Conservation (phyloP, 805 yeast species). For the Ogataea methylovora region DNA sequence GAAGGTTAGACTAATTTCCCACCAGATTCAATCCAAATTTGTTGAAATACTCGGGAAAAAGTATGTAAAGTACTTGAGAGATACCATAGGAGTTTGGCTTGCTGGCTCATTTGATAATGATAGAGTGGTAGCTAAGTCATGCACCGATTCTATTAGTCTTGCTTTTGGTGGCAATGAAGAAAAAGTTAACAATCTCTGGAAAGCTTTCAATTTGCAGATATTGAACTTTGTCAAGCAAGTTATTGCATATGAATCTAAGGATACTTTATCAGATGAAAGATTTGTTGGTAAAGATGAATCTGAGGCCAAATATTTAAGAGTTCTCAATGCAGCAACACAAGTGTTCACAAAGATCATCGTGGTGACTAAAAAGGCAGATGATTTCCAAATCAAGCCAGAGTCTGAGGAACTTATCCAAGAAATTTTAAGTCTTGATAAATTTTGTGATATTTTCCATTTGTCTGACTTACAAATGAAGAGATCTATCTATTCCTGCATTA, state of each 20-base stretch:
- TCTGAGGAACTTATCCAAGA: conserved; percentile 16
- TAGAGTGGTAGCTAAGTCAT: conserved; percentile 43
- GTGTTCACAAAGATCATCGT: conserved; percentile 29
- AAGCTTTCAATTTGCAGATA: conserved; percentile 47
- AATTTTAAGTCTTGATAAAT: conserved; percentile 32
- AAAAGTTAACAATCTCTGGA: conserved; percentile 54
- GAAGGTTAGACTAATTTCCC: conserved; percentile 52
- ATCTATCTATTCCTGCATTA: conserved; percentile 30
- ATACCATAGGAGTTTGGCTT: conserved; percentile 67
- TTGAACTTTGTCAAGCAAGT: conserved; percentile 46
- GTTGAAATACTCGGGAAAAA: conserved; percentile 45
- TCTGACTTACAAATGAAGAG: conserved; percentile 35
- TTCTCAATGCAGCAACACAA: conserved; percentile 41
- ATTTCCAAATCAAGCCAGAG: conserved; percentile 11
- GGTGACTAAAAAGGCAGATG: conserved; percentile 1
- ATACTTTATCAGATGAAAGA: conserved; percentile 69
- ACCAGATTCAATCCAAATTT: conserved; percentile 53
- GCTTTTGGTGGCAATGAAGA: conserved; percentile 52
- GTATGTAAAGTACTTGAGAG: conserved; percentile 59
- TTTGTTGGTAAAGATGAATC: conserved; percentile 62
- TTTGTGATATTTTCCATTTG: conserved; percentile 36
- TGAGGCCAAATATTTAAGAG: conserved; percentile 52
- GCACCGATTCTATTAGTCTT: conserved; percentile 36
- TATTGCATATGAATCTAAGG: conserved; percentile 48
- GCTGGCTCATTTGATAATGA: conserved; percentile 70